These are phyloP conservation scores for Globisporangium irregulare DNA, from an alignment of 352 stramenopile species.

Conservation along the genomic window DNA sequence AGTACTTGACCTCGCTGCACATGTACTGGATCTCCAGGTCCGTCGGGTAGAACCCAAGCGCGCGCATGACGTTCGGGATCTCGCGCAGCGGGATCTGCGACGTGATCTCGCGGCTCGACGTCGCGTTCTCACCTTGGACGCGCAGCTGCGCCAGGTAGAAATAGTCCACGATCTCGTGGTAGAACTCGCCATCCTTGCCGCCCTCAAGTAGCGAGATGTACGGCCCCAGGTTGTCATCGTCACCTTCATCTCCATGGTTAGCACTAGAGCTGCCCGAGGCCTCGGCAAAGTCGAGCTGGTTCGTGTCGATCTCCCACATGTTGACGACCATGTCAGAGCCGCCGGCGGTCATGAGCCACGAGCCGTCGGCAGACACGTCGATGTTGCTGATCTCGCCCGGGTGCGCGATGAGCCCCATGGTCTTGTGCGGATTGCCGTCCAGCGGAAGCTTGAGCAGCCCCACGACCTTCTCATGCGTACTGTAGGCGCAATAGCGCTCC, in stretches of 20 bases:
- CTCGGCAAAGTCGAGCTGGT: constrained; percentile 70
- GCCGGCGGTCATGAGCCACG: constrained; percentile 85
- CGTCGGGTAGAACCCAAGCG: constrained; percentile 91
- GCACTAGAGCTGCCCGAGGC: constrained; percentile 25
- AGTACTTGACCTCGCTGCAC: constrained; percentile 85
- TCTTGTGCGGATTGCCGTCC: constrained; percentile 90
- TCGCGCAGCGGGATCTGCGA: constrained; percentile 78
- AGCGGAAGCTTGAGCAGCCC: constrained; percentile 87
- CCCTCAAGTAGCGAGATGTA: constrained; percentile 88
- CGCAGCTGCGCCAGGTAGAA: constrained; percentile 94
- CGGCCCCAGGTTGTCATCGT: constrained; percentile 38
- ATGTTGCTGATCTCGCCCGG: constrained; percentile 86
- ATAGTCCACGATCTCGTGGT: constrained; percentile 93
- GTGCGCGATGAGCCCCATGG: constrained; percentile 92
- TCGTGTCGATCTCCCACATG: constrained; percentile 87
- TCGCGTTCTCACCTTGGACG: constrained; percentile 88
- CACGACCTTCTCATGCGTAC: constrained; percentile 81
- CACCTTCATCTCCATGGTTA: background rate
- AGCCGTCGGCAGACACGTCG: constrained; percentile 81
- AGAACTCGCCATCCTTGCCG: constrained; percentile 74
- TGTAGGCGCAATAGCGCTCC: constrained; percentile 80
- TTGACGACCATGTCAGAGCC: constrained; percentile 90
- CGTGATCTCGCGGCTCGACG: constrained; percentile 60
- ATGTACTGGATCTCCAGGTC: constrained; percentile 90
- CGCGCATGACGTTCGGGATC: constrained; percentile 91